phyloP scores from a whole-genome alignment of 1,139 yeast species.

The Suhomyces yuchorum region DNA sequence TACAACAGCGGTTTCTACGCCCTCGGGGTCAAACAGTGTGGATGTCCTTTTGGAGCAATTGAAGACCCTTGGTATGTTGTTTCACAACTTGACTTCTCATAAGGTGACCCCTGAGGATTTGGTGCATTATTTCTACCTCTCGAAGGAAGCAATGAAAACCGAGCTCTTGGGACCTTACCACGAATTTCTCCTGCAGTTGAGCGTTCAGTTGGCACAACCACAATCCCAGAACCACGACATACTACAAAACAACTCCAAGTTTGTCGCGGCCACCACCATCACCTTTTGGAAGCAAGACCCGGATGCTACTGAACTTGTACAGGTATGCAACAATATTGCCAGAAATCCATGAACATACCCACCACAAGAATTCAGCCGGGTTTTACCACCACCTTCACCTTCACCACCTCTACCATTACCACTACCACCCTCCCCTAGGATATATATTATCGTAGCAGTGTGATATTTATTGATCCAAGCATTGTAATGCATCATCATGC shows the following conservation, averaged over 20 bases:
- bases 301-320: conserved; percentile 3
- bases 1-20: conserved; percentile 10
- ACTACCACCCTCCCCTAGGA: not conserved
- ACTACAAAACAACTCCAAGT: conserved; percentile 37
- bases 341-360: not conserved
- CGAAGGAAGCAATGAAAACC: conserved; percentile 16
- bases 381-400: no score
- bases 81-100: conserved; percentile 15
- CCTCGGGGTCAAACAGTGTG: conserved; percentile 11
- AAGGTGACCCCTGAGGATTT: conserved; percentile 5
- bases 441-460: not conserved
- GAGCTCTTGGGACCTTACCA: conserved; percentile 22
- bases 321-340: conserved; percentile 11
- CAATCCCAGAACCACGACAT: conserved; percentile 19
- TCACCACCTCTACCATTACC: no score
- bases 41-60: conserved; percentile 27
- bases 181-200: conserved; percentile 17
- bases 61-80: conserved; percentile 33
- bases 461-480: not conserved
- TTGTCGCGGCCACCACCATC: conserved; percentile 34
- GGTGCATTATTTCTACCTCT: conserved; percentile 10
- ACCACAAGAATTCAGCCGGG: no score
- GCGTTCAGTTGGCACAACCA: conserved; percentile 14
- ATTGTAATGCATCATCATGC: not conserved
- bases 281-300: conserved; percentile 9